Evolutionary conservation across 352 stramenopile species (phyloP).

Genomic region (Pythium aristosporum): DNA sequence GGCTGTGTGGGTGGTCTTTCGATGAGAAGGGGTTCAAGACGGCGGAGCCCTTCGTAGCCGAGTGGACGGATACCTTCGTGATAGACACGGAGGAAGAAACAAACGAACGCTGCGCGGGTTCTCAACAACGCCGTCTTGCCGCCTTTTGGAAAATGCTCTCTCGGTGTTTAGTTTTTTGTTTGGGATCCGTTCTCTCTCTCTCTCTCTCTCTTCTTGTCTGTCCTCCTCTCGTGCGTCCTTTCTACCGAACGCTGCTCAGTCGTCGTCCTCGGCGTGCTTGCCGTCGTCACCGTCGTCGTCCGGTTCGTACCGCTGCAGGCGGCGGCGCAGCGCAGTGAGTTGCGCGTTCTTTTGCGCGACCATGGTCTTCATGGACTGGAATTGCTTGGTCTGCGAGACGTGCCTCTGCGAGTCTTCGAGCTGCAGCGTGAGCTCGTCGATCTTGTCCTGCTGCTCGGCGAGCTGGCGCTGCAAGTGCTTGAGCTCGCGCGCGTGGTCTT

Average conservation of each 20-base stretch:
- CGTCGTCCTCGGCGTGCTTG: slow-evolving; percentile 48
- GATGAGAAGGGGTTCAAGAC: slow-evolving; percentile 6
- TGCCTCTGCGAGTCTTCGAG: slow-evolving; percentile 66
- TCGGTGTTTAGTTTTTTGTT: background rate
- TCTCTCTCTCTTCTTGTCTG: background rate
- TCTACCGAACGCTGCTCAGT: background rate
- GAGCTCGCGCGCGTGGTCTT: slow-evolving; percentile 51
- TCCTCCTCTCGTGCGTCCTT: background rate
- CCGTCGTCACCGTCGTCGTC: slow-evolving; percentile 58
- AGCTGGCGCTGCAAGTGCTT: slow-evolving; percentile 61
- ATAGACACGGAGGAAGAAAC: slow-evolving; percentile 15
- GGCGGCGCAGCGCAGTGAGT: slow-evolving; percentile 60
- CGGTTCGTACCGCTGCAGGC: slow-evolving; percentile 75
- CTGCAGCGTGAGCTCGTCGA: slow-evolving; percentile 55
- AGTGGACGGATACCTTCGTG: slow-evolving; percentile 7
- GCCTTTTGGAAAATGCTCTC: slow-evolving; percentile 14
- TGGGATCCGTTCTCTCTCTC: background rate
- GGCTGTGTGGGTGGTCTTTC: background rate
- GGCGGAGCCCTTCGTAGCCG: slow-evolving; percentile 2
- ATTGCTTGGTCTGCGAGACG: slow-evolving; percentile 78
- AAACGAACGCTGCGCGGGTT: slow-evolving; percentile 11
- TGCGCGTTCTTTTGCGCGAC: slow-evolving; percentile 83
- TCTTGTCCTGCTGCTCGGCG: slow-evolving; percentile 43
- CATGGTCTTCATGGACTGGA: slow-evolving; percentile 83
- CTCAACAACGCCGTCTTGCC: slow-evolving; percentile 5